These are phyloP conservation scores for Stylosanthes scabra DNA, from an alignment of 331 rosid species.

Conservation along the genomic window DNA sequence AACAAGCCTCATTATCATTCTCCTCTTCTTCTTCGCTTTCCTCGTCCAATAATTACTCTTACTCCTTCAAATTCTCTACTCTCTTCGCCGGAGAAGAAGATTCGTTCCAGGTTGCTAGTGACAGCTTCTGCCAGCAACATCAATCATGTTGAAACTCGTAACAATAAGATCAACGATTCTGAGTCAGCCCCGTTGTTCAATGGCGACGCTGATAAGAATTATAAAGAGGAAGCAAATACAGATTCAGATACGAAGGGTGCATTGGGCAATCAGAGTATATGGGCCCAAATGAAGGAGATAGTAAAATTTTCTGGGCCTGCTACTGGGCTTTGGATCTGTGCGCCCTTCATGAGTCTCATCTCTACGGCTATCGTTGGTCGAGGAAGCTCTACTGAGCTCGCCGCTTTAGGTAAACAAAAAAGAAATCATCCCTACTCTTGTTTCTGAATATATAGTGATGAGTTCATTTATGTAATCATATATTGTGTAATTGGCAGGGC, in stretches of 20 bases:
- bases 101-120: conserved; percentile 3
- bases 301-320: conserved; percentile 79
- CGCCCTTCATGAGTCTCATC: conserved; percentile 89
- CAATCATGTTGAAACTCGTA: background rate
- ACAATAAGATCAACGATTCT: background rate
- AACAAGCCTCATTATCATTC: conserved; percentile 33
- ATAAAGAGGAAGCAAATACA: no score
- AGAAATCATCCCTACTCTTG: no score
- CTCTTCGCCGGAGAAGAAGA: background rate
- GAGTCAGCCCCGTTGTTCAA: background rate
- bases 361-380: conserved; percentile 88
- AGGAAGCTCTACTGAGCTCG: conserved; percentile 92
- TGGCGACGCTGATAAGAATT: conserved; percentile 11
- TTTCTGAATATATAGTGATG: no score
- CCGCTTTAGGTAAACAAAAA: conserved; percentile 81
- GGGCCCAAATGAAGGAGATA: conserved; percentile 79
- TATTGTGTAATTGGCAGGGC: conserved; percentile 58
- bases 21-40: conserved; percentile 27
- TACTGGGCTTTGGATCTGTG: conserved; percentile 80
- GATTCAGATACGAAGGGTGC: no score
- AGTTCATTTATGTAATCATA: background rate
- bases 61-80: conserved; percentile 15
- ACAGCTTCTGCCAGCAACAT: conserved; percentile 26
- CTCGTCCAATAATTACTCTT: background rate
- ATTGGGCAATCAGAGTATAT: conserved; percentile 45